Percentiles rank a stretch among this genome's conserved stretches.
Conservation (phyloP, 2,329 filamentous ascomycete genomes). For the Xylariaceae sp. region DNA sequence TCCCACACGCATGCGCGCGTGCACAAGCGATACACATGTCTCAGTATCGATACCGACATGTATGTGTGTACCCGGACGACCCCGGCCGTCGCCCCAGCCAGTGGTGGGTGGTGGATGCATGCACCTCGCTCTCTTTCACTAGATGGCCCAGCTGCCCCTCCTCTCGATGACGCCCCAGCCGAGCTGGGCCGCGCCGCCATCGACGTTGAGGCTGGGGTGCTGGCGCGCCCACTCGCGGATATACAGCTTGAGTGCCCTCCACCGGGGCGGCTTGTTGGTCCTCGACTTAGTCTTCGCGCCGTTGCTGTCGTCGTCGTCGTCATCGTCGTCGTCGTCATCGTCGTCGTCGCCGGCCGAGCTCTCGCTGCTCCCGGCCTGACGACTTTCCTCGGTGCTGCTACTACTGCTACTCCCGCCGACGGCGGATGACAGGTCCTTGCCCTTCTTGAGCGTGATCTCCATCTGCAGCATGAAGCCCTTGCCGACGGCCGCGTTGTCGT, state of each 20-base stretch:
- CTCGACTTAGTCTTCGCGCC: slow-evolving; percentile 37
- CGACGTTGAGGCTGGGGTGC: slow-evolving; percentile 63
- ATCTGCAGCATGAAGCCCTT: slow-evolving; percentile 66
- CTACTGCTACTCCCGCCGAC: slow-evolving; percentile 15
- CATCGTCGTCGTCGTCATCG: slow-evolving; percentile 15
- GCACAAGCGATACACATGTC: too few species aligned
- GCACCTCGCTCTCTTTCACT: slow-evolving; percentile 1
- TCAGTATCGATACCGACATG: not conserved
- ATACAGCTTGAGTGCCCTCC: slow-evolving; percentile 77
- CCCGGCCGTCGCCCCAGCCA: not conserved
- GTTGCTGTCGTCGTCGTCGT: slow-evolving; percentile 29
- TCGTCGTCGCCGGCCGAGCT: slow-evolving; percentile 17
- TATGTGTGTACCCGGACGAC: not conserved
- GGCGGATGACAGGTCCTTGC: too few species aligned
- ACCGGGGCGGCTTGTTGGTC: slow-evolving; percentile 47
- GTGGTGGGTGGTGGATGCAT: not conserved
- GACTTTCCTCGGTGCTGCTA: slow-evolving; percentile 1
- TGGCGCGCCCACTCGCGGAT: slow-evolving; percentile 86
- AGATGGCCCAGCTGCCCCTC: slow-evolving; percentile 68
- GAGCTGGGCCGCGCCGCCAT: slow-evolving; percentile 51
- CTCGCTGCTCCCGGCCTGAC: slow-evolving; percentile 5
- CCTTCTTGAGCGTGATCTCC: slow-evolving; percentile 32
- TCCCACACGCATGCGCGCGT: too few species aligned
- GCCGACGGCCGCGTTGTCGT: slow-evolving; percentile 47
- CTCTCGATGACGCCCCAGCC: slow-evolving; percentile 63